Base-by-base conservation (phyloP, 164 flowering plant genomes). In the Brasenia schreberi region DNA sequence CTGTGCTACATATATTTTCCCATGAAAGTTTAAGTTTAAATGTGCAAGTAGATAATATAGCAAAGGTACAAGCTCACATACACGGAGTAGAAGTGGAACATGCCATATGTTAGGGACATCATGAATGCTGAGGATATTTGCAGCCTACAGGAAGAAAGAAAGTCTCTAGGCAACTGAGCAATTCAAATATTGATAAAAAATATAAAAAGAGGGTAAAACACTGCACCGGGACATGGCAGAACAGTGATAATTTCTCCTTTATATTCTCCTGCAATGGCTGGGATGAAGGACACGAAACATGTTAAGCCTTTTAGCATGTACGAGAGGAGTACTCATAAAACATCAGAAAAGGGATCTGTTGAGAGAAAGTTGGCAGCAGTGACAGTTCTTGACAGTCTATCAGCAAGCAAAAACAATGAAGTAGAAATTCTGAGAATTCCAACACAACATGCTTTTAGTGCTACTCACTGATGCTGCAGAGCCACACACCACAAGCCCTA, bases 51-150 rank as follows among this genome's bases (percentile, higher is more conserved):
- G 53, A 45, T 7, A 45, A 45, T 45, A 12, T 12, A 45, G 53
- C 11, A 7, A 7, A 45, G 53, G 53, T 45, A 45, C 14, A 45
- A 45, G 53, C 7, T 45, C 68, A 82, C 93, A 64, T 72, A 94
- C 99, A 80, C 77, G 79, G 63, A 94, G 92, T 71, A 94, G 75
- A 61, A 94, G 90, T 70, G 99, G 97, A 71, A 94, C 74, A 65
- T 94, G 99, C 96, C 96, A 94, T 74, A 94, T 88, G 77, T 94
- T 94, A 69, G 99, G 96, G 75, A 94, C 96, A 81, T 94, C 97
- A 73, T 88, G 92, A 62, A 94, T 79, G 75, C 82, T 91, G 63
- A 91, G 87, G 67, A 94, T 91, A 74, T 94, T 91, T 65, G 75
- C 88, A 67, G 75, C 80, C 99, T 94, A 78, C 7, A 44, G 73